Evolutionary conservation across 306 rosid genomes (phyloP).

Genomic region (Luffa aegyptiaca): DNA sequence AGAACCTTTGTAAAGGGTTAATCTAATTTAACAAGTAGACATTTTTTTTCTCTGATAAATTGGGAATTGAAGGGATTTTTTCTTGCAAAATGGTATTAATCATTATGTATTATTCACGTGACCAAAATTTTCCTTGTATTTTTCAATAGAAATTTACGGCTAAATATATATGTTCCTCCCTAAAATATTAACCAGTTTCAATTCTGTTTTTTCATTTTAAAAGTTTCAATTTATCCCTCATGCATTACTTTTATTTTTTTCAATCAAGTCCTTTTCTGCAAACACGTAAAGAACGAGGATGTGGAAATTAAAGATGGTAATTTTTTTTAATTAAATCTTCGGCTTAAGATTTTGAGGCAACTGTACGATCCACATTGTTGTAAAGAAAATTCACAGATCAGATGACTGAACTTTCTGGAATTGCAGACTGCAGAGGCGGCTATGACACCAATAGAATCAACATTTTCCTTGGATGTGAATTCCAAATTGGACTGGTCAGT

Average conservation of each 20-base stretch:
- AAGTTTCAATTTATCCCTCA: background rate
- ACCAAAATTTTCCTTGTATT: background rate
- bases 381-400: background rate
- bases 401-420: background rate
- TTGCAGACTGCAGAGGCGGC: slow-evolving; percentile 57
- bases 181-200: background rate
- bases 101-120: background rate
- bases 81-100: background rate
- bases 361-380: background rate
- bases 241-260: background rate
- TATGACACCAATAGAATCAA: slow-evolving; percentile 55
- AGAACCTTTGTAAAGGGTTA: background rate
- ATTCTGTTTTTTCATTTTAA: background rate
- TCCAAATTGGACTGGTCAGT: slow-evolving; percentile 46
- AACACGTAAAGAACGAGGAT: background rate
- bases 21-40: background rate
- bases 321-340: background rate
- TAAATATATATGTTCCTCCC: background rate
- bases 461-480: slow-evolving; percentile 45
- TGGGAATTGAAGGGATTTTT: background rate
- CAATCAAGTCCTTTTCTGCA: background rate
- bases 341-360: background rate
- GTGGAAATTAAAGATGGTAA: background rate
- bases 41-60: background rate
- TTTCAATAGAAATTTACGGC: background rate